Evolutionary conservation across 2,329 filamentous ascomycete genomes (phyloP).

Genomic region (Chaetothyriales sp.): DNA sequence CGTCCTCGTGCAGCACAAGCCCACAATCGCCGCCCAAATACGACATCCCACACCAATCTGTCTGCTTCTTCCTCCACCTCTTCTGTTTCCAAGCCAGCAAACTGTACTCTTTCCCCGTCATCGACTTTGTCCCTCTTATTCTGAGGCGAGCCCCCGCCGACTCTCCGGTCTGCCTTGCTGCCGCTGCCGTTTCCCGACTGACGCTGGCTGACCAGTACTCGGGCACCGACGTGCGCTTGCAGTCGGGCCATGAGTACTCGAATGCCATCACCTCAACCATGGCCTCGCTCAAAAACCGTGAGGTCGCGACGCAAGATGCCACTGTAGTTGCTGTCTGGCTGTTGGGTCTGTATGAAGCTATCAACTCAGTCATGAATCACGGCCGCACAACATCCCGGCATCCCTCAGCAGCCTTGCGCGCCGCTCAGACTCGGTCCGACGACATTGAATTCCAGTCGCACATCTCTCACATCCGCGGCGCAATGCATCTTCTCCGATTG

Average conservation of each 20-base stretch:
- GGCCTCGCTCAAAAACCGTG: slow-evolving; percentile 8
- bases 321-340: slow-evolving; percentile 15
- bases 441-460: slow-evolving; percentile 16
- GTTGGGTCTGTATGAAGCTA: slow-evolving; percentile 14
- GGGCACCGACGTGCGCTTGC: slow-evolving; percentile 12
- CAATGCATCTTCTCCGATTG: slow-evolving; percentile 13
- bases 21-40: slow-evolving; percentile 7
- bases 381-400: slow-evolving; percentile 2
- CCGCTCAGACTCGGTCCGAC: slow-evolving; percentile 1
- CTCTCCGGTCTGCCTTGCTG: slow-evolving; percentile 9
- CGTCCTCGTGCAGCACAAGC: background rate
- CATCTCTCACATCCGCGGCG: slow-evolving; percentile 13
- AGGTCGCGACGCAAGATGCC: slow-evolving; percentile 12
- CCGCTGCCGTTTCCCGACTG: slow-evolving; percentile 15
- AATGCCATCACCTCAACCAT: slow-evolving; percentile 10
- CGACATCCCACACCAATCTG: slow-evolving; percentile 14
- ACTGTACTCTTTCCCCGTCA: slow-evolving; percentile 13
- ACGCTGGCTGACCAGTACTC: slow-evolving; percentile 15
- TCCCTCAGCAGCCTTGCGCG: background rate
- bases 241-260: slow-evolving; percentile 12
- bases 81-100: slow-evolving; percentile 15
- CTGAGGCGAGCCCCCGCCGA: slow-evolving; percentile 5
- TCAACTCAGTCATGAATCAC: slow-evolving; percentile 12
- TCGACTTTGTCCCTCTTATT: slow-evolving; percentile 14
- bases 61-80: slow-evolving; percentile 16